Evolutionary conservation across 108 stramenopile species (phyloP), one percentile per base, ranked within the genome.

Genomic region (Fragilariopsis cylindrus): DNA sequence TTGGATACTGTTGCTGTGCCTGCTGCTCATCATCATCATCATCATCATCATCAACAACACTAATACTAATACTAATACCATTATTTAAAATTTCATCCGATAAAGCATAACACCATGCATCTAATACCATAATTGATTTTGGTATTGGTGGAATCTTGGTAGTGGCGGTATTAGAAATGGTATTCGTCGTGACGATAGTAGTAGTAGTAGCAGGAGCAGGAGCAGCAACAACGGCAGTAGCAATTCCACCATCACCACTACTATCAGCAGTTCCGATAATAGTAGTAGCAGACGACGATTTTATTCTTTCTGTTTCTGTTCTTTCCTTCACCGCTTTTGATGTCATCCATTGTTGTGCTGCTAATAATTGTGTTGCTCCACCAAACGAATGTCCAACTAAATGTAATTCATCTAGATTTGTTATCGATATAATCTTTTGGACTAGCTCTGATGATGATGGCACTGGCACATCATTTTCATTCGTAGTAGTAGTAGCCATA

Each of bases 301-400:
- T 4, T 13, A 9, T 40, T 45, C 15, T 43, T 63, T 63, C 15
- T 7, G 53, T 30, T 30, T 43, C 19, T 41, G 4, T 30, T 30
- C 2, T 30, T 30, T 30, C 1, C 1, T 2, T 30, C 1, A 30
- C 30, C 30, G 30, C 30, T 30, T 30, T 30, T 21, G 21, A 30
- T 12, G 62, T 54, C n/a, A 50, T 39, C 60, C 49, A 66, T 18
- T 50, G 0, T 63, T 60, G 55, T 18, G 48, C 43, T 46, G 67
- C 49, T 9, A 70, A 48, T 11, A 71, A 40, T 66, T 74, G 69
- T 41, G 87, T 78, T 9, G 78, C 81, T 39, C 82, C 84, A 39
- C 87, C 87, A 72, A 88, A 85, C 48, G 78, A 80, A 78, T 88
- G 87, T 42, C 84, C 87, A 40, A 88, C 67, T 8, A 85, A 21